A percentile compares a stretch with the other conserved stretches of the same genome.
phyloP scores from a whole-genome alignment of 2,329 filamentous ascomycete species.

The Claviceps monticola region DNA sequence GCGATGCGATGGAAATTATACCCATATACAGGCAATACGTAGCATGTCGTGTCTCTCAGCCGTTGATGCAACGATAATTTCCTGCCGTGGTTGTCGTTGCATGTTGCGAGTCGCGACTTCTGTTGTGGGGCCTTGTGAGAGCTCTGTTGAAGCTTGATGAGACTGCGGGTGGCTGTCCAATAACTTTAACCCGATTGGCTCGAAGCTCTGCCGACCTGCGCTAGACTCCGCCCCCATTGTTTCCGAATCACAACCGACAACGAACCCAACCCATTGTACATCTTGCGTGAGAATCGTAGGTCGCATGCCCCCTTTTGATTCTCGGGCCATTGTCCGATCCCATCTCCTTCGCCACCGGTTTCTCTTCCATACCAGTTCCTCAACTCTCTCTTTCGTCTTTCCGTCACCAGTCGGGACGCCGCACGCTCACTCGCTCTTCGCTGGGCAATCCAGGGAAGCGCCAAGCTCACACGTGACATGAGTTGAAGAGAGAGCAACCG shows the following conservation, averaged over 20 bases:
- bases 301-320: neutral
- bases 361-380: neutral
- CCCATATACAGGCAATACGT: neutral
- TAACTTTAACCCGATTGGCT: too few species aligned
- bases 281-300: neutral
- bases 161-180: too few species aligned
- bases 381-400: neutral
- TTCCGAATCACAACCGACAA: too few species aligned
- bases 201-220: too few species aligned
- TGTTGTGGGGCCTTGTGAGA: too few species aligned
- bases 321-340: too few species aligned
- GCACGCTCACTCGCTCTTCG: neutral
- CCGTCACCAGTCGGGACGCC: neutral
- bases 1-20: neutral
- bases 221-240: too few species aligned
- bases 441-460: neutral
- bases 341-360: neutral
- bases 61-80: neutral
- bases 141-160: too few species aligned
- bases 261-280: neutral
- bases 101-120: too few species aligned
- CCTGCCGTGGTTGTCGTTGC: neutral
- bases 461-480: conserved; percentile 1
- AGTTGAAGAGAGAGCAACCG: neutral
- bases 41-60: neutral